A percentile compares a stretch with the other conserved stretches of the same genome.
Evolutionary conservation across 2,329 filamentous ascomycete species (phyloP).

Genomic region (Aspergillus tanneri): DNA sequence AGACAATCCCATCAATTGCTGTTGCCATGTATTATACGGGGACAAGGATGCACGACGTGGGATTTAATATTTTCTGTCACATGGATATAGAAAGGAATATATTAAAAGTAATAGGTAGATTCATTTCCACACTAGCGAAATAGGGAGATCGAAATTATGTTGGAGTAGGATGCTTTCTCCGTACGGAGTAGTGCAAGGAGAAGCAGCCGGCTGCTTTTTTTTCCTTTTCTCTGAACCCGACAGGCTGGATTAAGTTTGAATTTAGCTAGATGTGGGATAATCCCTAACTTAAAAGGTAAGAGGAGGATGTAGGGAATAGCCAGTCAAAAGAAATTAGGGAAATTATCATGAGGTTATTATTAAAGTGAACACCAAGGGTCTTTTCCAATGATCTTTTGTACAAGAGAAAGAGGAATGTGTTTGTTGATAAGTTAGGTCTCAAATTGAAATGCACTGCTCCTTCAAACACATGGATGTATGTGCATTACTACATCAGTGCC

Average conservation of each 20-base stretch:
- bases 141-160: slow-evolving; percentile 6
- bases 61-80: slow-evolving; percentile 1
- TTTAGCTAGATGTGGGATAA: slow-evolving; percentile 32
- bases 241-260: slow-evolving; percentile 40
- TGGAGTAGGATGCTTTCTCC: slow-evolving; percentile 3
- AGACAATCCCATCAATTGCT: not conserved
- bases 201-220: slow-evolving; percentile 11
- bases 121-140: slow-evolving; percentile 11
- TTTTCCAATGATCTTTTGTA: not conserved
- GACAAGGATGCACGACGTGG: not conserved
- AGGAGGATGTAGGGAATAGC: slow-evolving; percentile 2
- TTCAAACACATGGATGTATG: too few relatives aligned
- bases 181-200: slow-evolving; percentile 3
- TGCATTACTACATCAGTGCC: too few relatives aligned
- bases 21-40: not conserved
- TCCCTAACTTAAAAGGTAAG: slow-evolving; percentile 27
- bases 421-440: too few relatives aligned
- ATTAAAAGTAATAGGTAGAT: slow-evolving; percentile 9
- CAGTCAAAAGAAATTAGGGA: slow-evolving; percentile 2
- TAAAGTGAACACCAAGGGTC: not conserved
- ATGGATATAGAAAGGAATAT: slow-evolving; percentile 10
- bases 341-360: not conserved
- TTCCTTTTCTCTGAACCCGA: slow-evolving; percentile 28
- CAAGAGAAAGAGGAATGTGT: not conserved
- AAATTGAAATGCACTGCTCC: too few relatives aligned